Evolutionary conservation across 208 protist species (phyloP).

Genomic region (Acanthamoeba lenticulata): DNA sequence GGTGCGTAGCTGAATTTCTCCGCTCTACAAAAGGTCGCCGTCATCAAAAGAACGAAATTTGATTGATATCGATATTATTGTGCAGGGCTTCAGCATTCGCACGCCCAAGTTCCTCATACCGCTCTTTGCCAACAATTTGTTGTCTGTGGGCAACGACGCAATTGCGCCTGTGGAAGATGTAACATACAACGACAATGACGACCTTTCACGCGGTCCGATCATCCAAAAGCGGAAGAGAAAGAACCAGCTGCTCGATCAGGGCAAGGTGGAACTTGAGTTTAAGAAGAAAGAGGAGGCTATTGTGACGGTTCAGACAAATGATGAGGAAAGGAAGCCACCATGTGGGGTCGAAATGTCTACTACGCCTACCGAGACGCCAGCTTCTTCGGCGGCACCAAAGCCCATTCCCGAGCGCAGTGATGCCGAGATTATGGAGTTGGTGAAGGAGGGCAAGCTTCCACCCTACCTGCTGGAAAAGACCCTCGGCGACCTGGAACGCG

Average conservation of each 20-base stretch:
- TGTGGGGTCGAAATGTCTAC: not conserved
- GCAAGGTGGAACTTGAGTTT: not conserved
- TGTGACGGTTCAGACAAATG: not conserved
- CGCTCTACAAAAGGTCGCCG: no score
- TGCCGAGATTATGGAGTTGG: conserved; percentile 57
- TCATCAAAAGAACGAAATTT: not conserved
- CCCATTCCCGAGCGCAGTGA: conserved; percentile 39
- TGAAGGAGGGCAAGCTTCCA: conserved; percentile 27
- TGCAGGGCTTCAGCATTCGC: conserved; percentile 76
- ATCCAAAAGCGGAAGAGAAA: conserved; percentile 27
- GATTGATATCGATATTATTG: no score
- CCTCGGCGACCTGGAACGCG: conserved; percentile 64
- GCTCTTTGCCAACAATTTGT: conserved; percentile 77
- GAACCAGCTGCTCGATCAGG: not conserved
- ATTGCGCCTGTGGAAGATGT: conserved; percentile 43
- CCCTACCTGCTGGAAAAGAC: conserved; percentile 65
- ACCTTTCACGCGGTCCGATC: not conserved
- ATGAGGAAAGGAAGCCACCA: not conserved
- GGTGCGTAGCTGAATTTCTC: not conserved
- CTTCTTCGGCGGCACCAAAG: not conserved
- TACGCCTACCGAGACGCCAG: no score
- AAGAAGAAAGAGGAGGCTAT: not conserved
- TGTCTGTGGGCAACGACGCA: conserved; percentile 73
- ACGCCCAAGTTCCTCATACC: conserved; percentile 78
- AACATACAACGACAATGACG: not conserved